A percentile compares a stretch with the other conserved stretches of the same genome.
These are phyloP conservation scores for Acarospora socialis DNA, from an alignment of 2,329 filamentous ascomycete species.

Conservation along the genomic window DNA sequence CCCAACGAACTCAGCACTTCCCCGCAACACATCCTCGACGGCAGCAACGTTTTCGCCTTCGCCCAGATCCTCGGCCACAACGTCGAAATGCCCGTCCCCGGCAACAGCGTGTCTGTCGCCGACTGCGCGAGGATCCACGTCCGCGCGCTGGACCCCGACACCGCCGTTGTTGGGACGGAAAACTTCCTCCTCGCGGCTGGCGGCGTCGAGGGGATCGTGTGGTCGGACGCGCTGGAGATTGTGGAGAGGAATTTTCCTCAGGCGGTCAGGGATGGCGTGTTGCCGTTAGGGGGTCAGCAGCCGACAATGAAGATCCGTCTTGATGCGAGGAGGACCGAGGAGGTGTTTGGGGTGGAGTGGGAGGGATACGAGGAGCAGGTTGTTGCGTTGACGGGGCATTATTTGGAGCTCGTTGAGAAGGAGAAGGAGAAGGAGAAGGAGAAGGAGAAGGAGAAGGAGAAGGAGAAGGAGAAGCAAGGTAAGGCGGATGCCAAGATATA, in stretches of 20 bases:
- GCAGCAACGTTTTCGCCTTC: conserved; percentile 24
- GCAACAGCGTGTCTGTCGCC: conserved; percentile 25
- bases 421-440: neutral
- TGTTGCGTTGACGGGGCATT: conserved; percentile 22
- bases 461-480: too few species aligned
- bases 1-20: conserved; percentile 23
- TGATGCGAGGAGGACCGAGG: conserved; percentile 20
- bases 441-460: too few species aligned
- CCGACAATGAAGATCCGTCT: conserved; percentile 20
- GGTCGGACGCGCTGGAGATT: conserved; percentile 28
- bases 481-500: too few species aligned
- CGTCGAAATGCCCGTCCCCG: conserved; percentile 15
- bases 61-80: conserved; percentile 22
- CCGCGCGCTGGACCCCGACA: conserved; percentile 20
- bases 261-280: conserved; percentile 19
- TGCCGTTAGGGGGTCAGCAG: conserved; percentile 17
- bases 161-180: conserved; percentile 21
- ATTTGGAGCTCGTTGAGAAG: conserved; percentile 18
- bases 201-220: conserved; percentile 16
- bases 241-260: conserved; percentile 22
- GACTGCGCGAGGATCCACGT: conserved; percentile 28
- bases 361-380: conserved; percentile 23
- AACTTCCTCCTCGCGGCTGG: conserved; percentile 21
- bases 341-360: conserved; percentile 22
- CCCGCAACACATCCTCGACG: conserved; percentile 18